phyloP scores from a whole-genome alignment of 768 basidiomycete genomes.

The Suillus occidentalis region DNA sequence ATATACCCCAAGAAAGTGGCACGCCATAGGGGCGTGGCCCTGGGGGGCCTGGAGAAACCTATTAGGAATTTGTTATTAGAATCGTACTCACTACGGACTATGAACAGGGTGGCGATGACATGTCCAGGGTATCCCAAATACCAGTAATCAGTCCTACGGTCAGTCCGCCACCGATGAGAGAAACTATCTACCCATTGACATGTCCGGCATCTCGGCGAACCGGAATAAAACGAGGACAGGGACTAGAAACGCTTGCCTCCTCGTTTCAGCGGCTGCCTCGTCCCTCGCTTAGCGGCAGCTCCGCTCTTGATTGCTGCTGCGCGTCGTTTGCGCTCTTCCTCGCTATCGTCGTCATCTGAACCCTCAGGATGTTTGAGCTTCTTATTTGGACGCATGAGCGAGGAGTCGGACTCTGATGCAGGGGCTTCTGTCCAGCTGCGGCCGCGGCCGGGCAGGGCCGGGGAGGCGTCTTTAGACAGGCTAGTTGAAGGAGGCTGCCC shows the following conservation, averaged over 20 bases:
- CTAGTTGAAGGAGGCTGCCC: slow-evolving; percentile 15
- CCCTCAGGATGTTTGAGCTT: slow-evolving; percentile 37
- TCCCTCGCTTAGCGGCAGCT: slow-evolving; percentile 44
- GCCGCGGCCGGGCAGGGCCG: slow-evolving; percentile 17
- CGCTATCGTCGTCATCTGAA: slow-evolving; percentile 60
- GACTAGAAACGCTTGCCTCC: slow-evolving; percentile 71
- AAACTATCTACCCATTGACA: neutral
- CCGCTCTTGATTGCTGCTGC: slow-evolving; percentile 43
- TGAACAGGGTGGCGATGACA: neutral
- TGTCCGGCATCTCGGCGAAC: slow-evolving; percentile 1
- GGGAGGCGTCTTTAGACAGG: slow-evolving; percentile 16
- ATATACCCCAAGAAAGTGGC: slow-evolving; percentile 6
- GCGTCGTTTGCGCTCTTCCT: slow-evolving; percentile 47
- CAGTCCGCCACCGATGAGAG: slow-evolving; percentile 5
- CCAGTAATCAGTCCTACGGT: slow-evolving; percentile 15
- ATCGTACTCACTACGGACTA: slow-evolving; percentile 6
- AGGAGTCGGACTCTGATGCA: slow-evolving; percentile 48
- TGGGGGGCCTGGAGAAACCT: slow-evolving; percentile 3
- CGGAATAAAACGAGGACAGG: slow-evolving; percentile 1
- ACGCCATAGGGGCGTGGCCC: slow-evolving; percentile 9
- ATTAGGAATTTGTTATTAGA: slow-evolving; percentile 8
- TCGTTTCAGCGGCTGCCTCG: slow-evolving; percentile 74
- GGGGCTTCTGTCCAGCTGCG: slow-evolving; percentile 26
- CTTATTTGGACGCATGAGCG: slow-evolving; percentile 54
- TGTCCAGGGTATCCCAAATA: slow-evolving; percentile 1